These are phyloP conservation scores for Amanita fuliginea DNA, from an alignment of 768 basidiomycete species.

Conservation along the genomic window DNA sequence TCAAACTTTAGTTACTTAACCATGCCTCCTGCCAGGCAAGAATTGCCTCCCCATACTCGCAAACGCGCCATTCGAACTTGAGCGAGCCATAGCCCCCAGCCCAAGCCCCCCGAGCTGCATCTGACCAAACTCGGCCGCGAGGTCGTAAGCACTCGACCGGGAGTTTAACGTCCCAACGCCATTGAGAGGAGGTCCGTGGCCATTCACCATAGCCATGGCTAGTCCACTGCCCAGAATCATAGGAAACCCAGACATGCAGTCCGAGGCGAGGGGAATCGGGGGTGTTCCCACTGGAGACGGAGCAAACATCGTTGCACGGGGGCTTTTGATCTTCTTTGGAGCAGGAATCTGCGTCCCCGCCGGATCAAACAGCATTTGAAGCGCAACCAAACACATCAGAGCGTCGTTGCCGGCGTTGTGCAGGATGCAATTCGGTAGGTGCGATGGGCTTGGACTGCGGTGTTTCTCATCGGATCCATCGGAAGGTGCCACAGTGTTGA, in stretches of 20 bases:
- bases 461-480: constrained; percentile 9
- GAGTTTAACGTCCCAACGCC: constrained; percentile 9
- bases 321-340: constrained; percentile 18
- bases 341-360: constrained; percentile 25
- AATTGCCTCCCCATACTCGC: neutral
- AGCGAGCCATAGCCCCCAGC: neutral
- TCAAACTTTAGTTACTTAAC: neutral
- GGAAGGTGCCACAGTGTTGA: constrained; percentile 26
- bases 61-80: neutral
- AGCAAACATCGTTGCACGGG: neutral
- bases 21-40: neutral
- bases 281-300: constrained; percentile 1
- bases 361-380: constrained; percentile 62
- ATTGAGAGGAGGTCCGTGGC: constrained; percentile 9
- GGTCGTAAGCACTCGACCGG: constrained; percentile 17
- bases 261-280: neutral
- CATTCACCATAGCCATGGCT: constrained; percentile 2
- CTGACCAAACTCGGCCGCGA: constrained; percentile 30
- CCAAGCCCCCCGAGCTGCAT: constrained; percentile 19
- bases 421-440: constrained; percentile 31
- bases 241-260: neutral
- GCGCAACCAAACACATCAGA: constrained; percentile 51
- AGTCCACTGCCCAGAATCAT: neutral
- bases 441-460: constrained; percentile 10
- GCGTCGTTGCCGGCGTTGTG: constrained; percentile 81